Evolutionary conservation across 2,329 filamentous ascomycete genomes (phyloP).

Genomic region (Phialophora chinensis): DNA sequence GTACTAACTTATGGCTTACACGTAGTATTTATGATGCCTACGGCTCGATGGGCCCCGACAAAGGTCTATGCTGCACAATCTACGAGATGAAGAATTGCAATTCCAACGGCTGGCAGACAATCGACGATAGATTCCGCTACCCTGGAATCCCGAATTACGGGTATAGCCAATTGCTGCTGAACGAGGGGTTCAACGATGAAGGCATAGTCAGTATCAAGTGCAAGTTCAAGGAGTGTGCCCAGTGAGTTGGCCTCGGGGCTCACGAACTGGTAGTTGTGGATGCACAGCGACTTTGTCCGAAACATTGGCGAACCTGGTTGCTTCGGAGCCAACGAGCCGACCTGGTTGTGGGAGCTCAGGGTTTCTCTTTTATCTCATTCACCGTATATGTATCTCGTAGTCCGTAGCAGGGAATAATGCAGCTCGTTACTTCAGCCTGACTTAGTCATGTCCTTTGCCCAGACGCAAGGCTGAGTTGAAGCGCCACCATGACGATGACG

Average conservation of each 20-base stretch:
- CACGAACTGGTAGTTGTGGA: slow-evolving; percentile 15
- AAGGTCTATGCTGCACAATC: slow-evolving; percentile 28
- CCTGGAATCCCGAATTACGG: slow-evolving; percentile 27
- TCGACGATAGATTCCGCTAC: slow-evolving; percentile 10
- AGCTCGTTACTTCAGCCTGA: slow-evolving; percentile 8
- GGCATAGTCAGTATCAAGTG: slow-evolving; percentile 27
- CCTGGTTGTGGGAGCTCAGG: slow-evolving; percentile 4
- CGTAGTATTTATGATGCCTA: slow-evolving; percentile 13
- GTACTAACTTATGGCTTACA: slow-evolving; percentile 7
- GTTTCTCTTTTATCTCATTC: neutral
- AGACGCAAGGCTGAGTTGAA: neutral
- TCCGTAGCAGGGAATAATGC: neutral
- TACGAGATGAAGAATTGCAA: slow-evolving; percentile 28
- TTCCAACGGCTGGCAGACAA: slow-evolving; percentile 20
- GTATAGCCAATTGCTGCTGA: slow-evolving; percentile 15
- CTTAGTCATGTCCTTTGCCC: neutral
- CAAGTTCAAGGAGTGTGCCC: neutral
- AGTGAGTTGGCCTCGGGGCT: neutral
- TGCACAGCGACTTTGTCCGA: slow-evolving; percentile 7
- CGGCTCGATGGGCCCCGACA: slow-evolving; percentile 33
- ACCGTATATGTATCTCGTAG: neutral
- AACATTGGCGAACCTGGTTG: neutral
- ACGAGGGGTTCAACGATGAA: slow-evolving; percentile 6
- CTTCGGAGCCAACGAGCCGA: neutral
- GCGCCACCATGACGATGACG: slow-evolving; percentile 22